Conservation (phyloP, 257 asterid species). For the Solanum lycopersicoides region DNA sequence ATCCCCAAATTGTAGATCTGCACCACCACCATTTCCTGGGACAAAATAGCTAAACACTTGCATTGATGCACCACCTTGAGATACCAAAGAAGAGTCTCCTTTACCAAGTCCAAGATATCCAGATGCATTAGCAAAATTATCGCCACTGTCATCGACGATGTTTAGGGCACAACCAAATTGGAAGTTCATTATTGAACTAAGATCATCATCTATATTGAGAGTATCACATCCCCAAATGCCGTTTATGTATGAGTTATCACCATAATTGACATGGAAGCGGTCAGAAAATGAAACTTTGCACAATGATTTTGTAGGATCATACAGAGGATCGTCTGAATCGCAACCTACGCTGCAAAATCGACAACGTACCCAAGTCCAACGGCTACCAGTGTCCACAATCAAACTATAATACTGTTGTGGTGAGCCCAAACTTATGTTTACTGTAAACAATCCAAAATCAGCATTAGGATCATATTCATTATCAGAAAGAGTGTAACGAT, state of each 20-base stretch:
- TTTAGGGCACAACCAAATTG: background rate
- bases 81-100: background rate
- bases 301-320: background rate
- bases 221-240: background rate
- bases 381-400: background rate
- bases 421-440: background rate
- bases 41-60: background rate
- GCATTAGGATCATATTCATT: background rate
- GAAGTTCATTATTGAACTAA: background rate
- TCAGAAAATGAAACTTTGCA: background rate
- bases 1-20: background rate
- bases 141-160: accelerated
- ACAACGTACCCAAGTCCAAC: background rate
- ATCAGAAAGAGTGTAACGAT: background rate
- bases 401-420: background rate
- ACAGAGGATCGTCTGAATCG: background rate
- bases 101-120: slow-evolving; percentile 5
- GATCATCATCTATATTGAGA: background rate
- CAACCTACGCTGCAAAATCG: background rate
- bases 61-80: background rate
- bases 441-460: background rate
- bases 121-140: background rate
- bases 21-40: background rate
- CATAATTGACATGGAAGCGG: too few relatives aligned
- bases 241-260: accelerated